phyloP scores from a whole-genome alignment of 768 basidiomycete species.

The Cystofilobasidium ferigula region DNA sequence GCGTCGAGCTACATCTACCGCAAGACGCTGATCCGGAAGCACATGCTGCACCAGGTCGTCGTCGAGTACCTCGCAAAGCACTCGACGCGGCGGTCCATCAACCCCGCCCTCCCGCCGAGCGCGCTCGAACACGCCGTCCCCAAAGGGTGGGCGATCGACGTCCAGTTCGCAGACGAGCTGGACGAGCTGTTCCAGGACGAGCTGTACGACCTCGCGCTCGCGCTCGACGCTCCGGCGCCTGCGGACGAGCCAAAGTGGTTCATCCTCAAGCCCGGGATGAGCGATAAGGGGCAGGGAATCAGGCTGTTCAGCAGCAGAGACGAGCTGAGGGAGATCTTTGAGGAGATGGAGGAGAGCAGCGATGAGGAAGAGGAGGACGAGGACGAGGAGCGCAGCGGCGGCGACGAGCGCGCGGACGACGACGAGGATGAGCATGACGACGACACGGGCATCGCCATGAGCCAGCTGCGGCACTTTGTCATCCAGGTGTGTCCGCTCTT shows the following conservation, averaged over 20 bases:
- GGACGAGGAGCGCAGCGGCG: conserved; percentile 28
- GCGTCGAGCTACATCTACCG: conserved; percentile 79
- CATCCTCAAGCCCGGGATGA: conserved; percentile 96
- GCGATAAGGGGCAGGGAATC: conserved; percentile 91
- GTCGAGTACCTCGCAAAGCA: conserved; percentile 56
- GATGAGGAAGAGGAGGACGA: conserved; percentile 27
- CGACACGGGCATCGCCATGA: conserved; percentile 53
- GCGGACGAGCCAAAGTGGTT: conserved; percentile 52
- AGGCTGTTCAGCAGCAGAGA: conserved; percentile 72
- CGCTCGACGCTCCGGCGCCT: conserved; percentile 29
- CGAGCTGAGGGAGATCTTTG: conserved; percentile 44
- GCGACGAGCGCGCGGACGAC: conserved; percentile 17
- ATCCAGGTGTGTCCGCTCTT: conserved; percentile 56
- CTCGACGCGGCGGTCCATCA: conserved; percentile 26
- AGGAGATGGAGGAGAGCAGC: conserved; percentile 23
- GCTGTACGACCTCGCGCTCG: conserved; percentile 62
- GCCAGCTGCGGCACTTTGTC: conserved; percentile 88
- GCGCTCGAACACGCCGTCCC: conserved; percentile 51
- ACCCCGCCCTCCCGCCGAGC: conserved; percentile 41
- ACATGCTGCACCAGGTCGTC: conserved; percentile 30
- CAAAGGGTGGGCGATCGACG: conserved; percentile 68
- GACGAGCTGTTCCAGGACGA: conserved; percentile 91
- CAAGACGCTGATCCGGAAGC: conserved; percentile 70
- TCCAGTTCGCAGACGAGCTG: conserved; percentile 84
- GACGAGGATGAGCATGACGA: conserved; percentile 32